Base-by-base conservation (phyloP, 2,329 filamentous ascomycete genomes). In the Rasamsonia emersonii region DNA sequence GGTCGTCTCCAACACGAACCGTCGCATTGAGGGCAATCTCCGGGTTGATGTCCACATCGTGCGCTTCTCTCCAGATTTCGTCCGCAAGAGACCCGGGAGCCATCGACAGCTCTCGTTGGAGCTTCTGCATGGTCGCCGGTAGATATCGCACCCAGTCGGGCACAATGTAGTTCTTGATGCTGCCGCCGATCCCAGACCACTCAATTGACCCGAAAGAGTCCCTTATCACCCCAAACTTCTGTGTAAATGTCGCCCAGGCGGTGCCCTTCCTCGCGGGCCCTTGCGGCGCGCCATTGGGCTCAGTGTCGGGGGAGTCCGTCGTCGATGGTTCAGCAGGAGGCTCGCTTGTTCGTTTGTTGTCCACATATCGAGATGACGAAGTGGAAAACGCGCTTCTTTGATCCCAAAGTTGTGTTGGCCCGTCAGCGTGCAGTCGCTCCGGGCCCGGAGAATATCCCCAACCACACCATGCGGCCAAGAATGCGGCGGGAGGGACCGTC, bases 21-120 rank as follows among this genome's bases (percentile, higher is more conserved):
- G 65, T 68, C 11, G 89, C 88, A 24, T 85, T 75, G 63, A 81
- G 86, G 18, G 75, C 65, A 36, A 96, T 93, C 54, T 98, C 91
- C 0, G 89, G 89, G 46, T 96, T 85, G 40, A 83, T 68, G 28
- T 76, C 68, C 0, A 86, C 77, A 51, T 96, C 84, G 36, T 86
- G 82, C 1, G 91, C 86, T 48, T 96, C 89, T 42, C 71, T 68
- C 91, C 91, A 96, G 37, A 98, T 91, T 45, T 95, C 84, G 50
- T 93, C 82, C 9, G 89, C 86, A 24, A 98, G 65, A 1, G 86
- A 93, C 1, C 86, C 89, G 0, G 86, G 83, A 0, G 81, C 76
- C 76, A 91, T 81, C 19, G 85, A 91, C 10, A 95, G 68, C 59
- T 96, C 89, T 14, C 75, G 75, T 53, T 94, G 86, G 19, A 96